These are phyloP conservation scores for Didymella exigua DNA, from an alignment of 2,329 filamentous ascomycete genomes.

Conservation along the genomic window DNA sequence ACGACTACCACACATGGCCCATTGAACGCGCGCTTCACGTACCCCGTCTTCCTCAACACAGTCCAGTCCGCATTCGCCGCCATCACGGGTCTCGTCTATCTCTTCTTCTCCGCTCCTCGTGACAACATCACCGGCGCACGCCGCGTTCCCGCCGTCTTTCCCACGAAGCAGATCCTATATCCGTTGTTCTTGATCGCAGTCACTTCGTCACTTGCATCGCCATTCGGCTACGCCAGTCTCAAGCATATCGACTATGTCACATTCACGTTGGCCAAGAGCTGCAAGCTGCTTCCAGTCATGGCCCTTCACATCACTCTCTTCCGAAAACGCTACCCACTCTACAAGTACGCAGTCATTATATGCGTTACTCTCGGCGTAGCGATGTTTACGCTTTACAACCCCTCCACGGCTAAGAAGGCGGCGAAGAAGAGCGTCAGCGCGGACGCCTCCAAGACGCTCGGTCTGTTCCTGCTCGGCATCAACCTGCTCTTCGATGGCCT, in stretches of 20 bases:
- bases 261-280: conserved; percentile 95
- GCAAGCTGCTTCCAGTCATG: conserved; percentile 99
- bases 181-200: conserved; percentile 85
- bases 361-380: conserved; percentile 92
- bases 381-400: conserved; percentile 87
- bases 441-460: conserved; percentile 69
- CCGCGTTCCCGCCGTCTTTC: conserved; percentile 69
- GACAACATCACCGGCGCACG: conserved; percentile 41
- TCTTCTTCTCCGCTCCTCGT: conserved; percentile 66
- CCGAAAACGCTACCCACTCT: conserved; percentile 84
- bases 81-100: conserved; percentile 79
- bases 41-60: conserved; percentile 94
- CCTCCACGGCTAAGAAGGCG: conserved; percentile 49
- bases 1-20: conserved; percentile 87
- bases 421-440: conserved; percentile 62
- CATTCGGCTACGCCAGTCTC: conserved; percentile 91
- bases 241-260: conserved; percentile 97
- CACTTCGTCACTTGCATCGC: conserved; percentile 87
- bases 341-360: conserved; percentile 94
- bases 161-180: conserved; percentile 72
- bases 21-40: conserved; percentile 73
- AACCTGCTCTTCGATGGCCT: conserved; percentile 95
- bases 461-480: conserved; percentile 80
- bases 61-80: conserved; percentile 91
- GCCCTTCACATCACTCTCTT: conserved; percentile 92